Conservation (phyloP, 768 basidiomycete genomes). For the Pulveroboletus sp. region DNA sequence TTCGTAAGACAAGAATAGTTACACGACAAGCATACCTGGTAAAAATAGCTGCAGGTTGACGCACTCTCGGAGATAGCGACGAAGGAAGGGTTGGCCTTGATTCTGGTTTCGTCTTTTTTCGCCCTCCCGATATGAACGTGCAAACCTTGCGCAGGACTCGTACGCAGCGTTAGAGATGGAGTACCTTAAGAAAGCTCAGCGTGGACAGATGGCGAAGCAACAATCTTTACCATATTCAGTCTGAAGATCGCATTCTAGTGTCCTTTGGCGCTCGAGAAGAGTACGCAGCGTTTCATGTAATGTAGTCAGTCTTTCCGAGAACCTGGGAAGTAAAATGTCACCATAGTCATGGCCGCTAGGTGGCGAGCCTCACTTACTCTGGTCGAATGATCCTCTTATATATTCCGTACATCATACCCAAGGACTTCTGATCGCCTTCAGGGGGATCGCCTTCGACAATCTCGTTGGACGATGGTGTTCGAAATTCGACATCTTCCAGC, state of each 20-base stretch:
- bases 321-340: slow-evolving; percentile 37
- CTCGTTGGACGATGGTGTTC: slow-evolving; percentile 15
- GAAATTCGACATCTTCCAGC: slow-evolving; percentile 31
- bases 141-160: slow-evolving; percentile 63
- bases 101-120: slow-evolving; percentile 53
- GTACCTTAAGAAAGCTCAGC: slow-evolving; percentile 42
- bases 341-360: not conserved
- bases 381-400: slow-evolving; percentile 61
- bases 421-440: slow-evolving; percentile 9
- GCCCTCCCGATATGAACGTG: slow-evolving; percentile 66
- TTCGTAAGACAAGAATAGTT: not conserved
- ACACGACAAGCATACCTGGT: slow-evolving; percentile 39
- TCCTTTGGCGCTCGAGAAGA: slow-evolving; percentile 42
- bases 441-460: slow-evolving; percentile 21
- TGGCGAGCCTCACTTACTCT: slow-evolving; percentile 39
- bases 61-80: slow-evolving; percentile 55
- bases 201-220: not conserved
- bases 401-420: slow-evolving; percentile 27
- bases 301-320: slow-evolving; percentile 46
- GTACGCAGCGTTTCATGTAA: slow-evolving; percentile 47
- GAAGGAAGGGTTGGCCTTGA: slow-evolving; percentile 49
- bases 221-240: slow-evolving; percentile 44
- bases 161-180: slow-evolving; percentile 69
- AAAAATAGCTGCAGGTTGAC: slow-evolving; percentile 66
- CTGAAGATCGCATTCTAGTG: slow-evolving; percentile 54